Evolutionary conservation across 495 filamentous ascomycete species (phyloP), one percentile per base, ranked within the genome.

Genomic region (Penicillium waksmanii): DNA sequence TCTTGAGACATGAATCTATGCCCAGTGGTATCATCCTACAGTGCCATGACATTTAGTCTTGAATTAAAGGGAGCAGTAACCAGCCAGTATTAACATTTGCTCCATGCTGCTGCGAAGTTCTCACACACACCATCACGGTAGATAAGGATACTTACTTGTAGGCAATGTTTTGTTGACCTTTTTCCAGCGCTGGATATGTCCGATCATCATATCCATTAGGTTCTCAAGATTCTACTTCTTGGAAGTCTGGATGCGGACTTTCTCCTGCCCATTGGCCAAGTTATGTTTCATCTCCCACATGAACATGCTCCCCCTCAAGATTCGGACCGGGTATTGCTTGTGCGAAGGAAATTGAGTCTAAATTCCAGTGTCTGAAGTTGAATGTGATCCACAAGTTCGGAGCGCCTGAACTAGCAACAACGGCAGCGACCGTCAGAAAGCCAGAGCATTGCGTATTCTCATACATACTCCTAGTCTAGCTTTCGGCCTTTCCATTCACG

Each of bases 71-170:
- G 27, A 31, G 8, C 5, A 31, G 6, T 31, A 31, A 8, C 27
- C 27, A 6, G 27, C 27, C 3, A 9, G 3, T 31, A 8, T 8
- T 31, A 5, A 8, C 8, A 31, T 31, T 31, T 6, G 4, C 23
- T 3, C 23, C 23, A 31, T 31, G 27, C 27, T 31, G 27, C 8
- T 31, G 27, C 1, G 27, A 31, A 31, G 0, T 9, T 31, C 27
- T 97, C 92, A 4, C 88, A 90, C 0, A 97, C 89, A 40, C 92
- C 92, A 70, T 96, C 92, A 44, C 92, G 86, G 73, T 89, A 96
- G 44, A 96, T 82, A 48, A 97, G 64, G 53, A 96, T 88, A 52
- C 87, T 87, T 88, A 52, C 87, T 87, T 5, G 80, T 65, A 0
- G 92, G 93, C 74, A 3, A 83, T 31, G 65, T 66, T 38, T 84